phyloP scores from a whole-genome alignment of 1,284 basidiomycete genomes.

The Moesziomyces sp. region DNA sequence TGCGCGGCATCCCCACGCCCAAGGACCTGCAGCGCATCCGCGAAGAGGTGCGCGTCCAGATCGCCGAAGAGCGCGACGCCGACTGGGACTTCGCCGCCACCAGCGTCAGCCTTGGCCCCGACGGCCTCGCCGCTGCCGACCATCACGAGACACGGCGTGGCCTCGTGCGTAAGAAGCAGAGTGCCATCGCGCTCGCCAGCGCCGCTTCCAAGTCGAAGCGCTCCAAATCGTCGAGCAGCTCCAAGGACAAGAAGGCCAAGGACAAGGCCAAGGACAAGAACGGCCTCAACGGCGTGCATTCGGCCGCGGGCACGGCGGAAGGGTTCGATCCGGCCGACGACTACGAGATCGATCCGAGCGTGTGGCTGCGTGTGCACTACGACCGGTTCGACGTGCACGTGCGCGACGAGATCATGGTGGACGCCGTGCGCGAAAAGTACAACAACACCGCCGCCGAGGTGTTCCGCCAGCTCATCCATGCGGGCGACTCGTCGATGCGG shows the following conservation, averaged over 20 bases:
- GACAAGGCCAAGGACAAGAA: conserved; percentile 32
- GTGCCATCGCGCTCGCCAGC: conserved; percentile 34
- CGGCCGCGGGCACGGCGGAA: conserved; percentile 8
- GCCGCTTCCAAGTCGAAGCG: conserved; percentile 41
- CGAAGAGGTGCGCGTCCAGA: conserved; percentile 58
- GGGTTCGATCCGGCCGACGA: conserved; percentile 40
- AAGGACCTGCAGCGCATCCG: conserved; percentile 67
- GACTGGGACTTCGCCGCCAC: conserved; percentile 50
- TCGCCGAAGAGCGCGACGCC: conserved; percentile 66
- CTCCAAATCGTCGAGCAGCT: conserved; percentile 19
- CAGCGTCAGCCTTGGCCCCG: conserved; percentile 20
- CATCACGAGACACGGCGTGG: conserved; percentile 46
- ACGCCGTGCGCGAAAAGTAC: conserved; percentile 60
- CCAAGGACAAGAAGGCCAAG: conserved; percentile 38
- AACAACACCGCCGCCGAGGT: conserved; percentile 58
- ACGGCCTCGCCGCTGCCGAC: conserved; percentile 26
- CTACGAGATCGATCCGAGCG: conserved; percentile 66
- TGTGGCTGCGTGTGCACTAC: conserved; percentile 86
- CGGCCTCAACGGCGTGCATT: conserved; percentile 28
- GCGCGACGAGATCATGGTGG: conserved; percentile 75
- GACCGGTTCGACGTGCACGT: conserved; percentile 88
- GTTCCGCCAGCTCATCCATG: conserved; percentile 57
- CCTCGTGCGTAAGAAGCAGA: conserved; percentile 41
- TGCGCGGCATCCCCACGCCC: conserved; percentile 67
- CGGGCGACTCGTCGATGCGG: conserved; percentile 72